Base-by-base conservation (phyloP, 495 filamentous ascomycete genomes). In the Aspergillus biplanus region DNA sequence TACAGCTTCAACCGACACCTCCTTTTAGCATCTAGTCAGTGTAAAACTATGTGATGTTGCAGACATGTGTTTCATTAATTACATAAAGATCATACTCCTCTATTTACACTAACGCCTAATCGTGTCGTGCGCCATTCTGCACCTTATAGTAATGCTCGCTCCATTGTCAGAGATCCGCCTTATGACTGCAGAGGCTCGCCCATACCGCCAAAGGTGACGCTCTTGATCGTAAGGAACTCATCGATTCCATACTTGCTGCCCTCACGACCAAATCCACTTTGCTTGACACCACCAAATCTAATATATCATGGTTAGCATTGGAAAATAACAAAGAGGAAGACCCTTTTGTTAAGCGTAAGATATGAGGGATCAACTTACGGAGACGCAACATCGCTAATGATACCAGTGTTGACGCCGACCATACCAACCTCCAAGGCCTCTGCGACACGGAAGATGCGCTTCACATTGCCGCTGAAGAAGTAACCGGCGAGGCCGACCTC, bases 231-330 rank as follows among this genome's bases (percentile, higher is more conserved):
- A 70, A 89, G 83, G 74, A 96, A 99, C 77, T 97, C 95, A 9
- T 90, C 90, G 67, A 96, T 89, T 15, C 95, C 95, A 71, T 96
- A 92, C 75, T 89, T 89, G 74, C 90, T 93, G 37, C 95, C 95
- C 77, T 99, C 94, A 37, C 93, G 76, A 18, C 95, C 94, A 66
- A 97, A 97, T 5, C 94, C 94, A 71, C 89, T 92, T 75, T 91
- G 83, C 76, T 99, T 99, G 16, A 99, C 91, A 61, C 94, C 95
- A 18, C 94, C 95, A 72, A 97, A 99, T 34, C 86, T 74, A 69
- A 16, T 16, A 52, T 33, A 11, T 48, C 5, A 37, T 3, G 32
- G 15, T 69, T 81, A 68, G 33, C 32, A 37, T 49, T 32, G 32
- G 21, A 16, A 27, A 8, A 31, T 18, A 48, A 42, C 12, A 4